phyloP scores from a whole-genome alignment of 2,329 filamentous ascomycete species.

The Diaporthe citrichinensis region DNA sequence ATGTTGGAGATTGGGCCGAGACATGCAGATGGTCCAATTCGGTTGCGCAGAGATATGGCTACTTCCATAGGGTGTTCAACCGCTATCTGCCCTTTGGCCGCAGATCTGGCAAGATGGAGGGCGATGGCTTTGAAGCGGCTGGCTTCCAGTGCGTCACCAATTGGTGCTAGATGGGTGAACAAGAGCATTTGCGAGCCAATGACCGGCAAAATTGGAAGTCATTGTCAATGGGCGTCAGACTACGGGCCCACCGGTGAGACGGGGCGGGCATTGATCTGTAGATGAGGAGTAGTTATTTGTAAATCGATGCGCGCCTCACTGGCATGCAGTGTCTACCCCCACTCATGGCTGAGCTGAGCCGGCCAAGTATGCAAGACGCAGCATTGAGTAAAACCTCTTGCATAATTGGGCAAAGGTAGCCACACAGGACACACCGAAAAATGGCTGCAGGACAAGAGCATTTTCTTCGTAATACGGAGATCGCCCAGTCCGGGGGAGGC shows the following conservation, averaged over 20 bases:
- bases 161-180: neutral
- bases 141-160: neutral
- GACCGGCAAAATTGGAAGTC: neutral
- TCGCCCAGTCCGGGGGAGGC: neutral
- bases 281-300: neutral
- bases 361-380: neutral
- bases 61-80: neutral
- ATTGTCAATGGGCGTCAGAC: slow-evolving; percentile 13
- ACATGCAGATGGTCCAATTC: slow-evolving; percentile 27
- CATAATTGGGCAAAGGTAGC: neutral
- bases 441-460: slow-evolving; percentile 4
- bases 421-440: neutral
- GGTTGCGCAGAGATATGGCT: neutral
- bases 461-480: neutral
- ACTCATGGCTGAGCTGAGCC: neutral
- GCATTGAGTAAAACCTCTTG: neutral
- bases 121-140: neutral
- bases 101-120: neutral
- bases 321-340: slow-evolving; percentile 21
- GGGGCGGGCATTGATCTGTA: slow-evolving; percentile 1
- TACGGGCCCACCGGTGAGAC: neutral
- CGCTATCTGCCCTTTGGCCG: neutral
- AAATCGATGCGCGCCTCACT: slow-evolving; percentile 1
- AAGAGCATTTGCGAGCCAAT: neutral
- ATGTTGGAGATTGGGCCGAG: slow-evolving; percentile 29